Conservation (phyloP, 164 flowering plant genomes). For the Cinnamomum micranthum region DNA sequence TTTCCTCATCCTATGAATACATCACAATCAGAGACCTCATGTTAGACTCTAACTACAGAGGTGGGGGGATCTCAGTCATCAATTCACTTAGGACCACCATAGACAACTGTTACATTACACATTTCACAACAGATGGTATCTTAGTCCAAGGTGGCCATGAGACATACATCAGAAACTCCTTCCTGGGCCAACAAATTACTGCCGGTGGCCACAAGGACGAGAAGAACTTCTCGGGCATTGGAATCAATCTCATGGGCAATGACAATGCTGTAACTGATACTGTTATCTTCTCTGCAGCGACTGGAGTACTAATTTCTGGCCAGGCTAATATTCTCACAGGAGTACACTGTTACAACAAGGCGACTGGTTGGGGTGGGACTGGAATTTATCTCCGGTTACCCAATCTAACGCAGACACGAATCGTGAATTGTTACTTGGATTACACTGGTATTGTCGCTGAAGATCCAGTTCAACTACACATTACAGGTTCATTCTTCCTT, state of each 20-base stretch:
- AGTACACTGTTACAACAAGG: slow-evolving; percentile 93
- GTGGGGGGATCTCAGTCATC: slow-evolving; percentile 61
- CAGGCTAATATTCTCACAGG: slow-evolving; percentile 73
- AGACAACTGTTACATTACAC: slow-evolving; percentile 82
- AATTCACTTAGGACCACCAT: slow-evolving; percentile 71
- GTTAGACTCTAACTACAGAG: slow-evolving; percentile 64
- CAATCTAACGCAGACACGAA: slow-evolving; percentile 70
- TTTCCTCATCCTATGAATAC: slow-evolving; percentile 45
- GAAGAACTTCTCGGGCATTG: slow-evolving; percentile 64
- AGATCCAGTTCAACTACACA: slow-evolving; percentile 78
- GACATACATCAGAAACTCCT: slow-evolving; percentile 67
- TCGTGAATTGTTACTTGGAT: slow-evolving; percentile 75
- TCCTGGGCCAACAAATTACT: slow-evolving; percentile 85
- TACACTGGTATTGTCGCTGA: slow-evolving; percentile 89
- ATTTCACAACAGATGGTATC: slow-evolving; percentile 57
- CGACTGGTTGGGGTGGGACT: slow-evolving; percentile 82
- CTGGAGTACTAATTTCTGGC: slow-evolving; percentile 63
- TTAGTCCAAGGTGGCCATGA: slow-evolving; percentile 69
- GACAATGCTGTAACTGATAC: slow-evolving; percentile 80
- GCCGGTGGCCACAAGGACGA: slow-evolving; percentile 68
- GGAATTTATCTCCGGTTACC: slow-evolving; percentile 71
- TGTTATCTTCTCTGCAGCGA: slow-evolving; percentile 66
- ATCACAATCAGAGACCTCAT: slow-evolving; percentile 63
- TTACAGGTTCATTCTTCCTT: slow-evolving; percentile 65
- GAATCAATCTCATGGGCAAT: slow-evolving; percentile 57